Evolutionary conservation across 495 filamentous ascomycete genomes (phyloP), one percentile per base, ranked within the genome.

Genomic region (Peziza echinospora): DNA sequence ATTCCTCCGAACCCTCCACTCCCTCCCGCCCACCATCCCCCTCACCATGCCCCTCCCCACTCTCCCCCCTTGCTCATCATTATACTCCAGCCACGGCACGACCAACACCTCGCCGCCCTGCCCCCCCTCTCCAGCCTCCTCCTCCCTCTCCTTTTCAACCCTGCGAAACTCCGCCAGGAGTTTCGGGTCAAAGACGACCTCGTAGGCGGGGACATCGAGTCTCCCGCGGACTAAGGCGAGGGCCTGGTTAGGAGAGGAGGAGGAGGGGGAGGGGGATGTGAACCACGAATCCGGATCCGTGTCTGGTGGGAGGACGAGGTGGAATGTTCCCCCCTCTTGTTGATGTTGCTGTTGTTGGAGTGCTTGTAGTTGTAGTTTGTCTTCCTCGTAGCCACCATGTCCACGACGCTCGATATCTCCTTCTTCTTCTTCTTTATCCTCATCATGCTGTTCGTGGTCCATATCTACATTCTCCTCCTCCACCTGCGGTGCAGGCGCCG

Each of bases 1-100:
- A 45, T 65, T 54, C 48, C 56, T 62, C 49, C 63, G 57, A 5
- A 61, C 48, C 34, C 51, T 60, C 49, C 60, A 61, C 1, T 55
- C 60, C 26, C 30, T 37, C 30, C 13, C 30, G 3, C 30, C 30
- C 30, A 13, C 43, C 50, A 7, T 45, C 53, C n/a, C 59, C 55
- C 16, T n/a, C 1, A 55, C 60, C 26, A 11, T 37, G 13, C 13
- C 30, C 3, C 30, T 17, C 30, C 19, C 43, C 50, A 7, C 47
- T 51, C n/a, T 55, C 55, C 16, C 54, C 16, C 25, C 53, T 6
- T 30, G 53, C 43, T 43, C 30, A 3, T 17, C 30, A 37, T 37
- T 17, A 37, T 17, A 50, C 24, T 43, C 48, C 17, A 63, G 43
- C 60, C 60, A 65, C 13, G 60, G 58, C 34, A 49, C 47, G 19